Evolutionary conservation across 2,329 filamentous ascomycete species (phyloP).

Genomic region (Ceratocystis cubensis): DNA sequence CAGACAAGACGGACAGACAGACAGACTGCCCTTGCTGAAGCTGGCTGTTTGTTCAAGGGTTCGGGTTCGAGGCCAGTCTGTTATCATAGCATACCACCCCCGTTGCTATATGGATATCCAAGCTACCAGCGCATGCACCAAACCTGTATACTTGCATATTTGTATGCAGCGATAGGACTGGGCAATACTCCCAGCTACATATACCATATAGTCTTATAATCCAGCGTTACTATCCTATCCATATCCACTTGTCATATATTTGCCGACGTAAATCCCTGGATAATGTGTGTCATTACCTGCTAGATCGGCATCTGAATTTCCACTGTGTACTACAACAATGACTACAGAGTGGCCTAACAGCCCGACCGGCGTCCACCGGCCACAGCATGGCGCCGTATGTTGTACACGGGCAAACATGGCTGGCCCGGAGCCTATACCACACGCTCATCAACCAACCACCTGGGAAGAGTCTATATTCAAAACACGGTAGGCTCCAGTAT

Average conservation of each 20-base stretch:
- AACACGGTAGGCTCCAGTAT: too few relatives aligned
- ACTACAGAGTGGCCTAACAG: background rate
- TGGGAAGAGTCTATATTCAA: too few relatives aligned
- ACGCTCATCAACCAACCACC: background rate
- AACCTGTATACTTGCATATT: background rate
- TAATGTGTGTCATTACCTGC: constrained; percentile 3
- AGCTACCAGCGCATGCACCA: background rate
- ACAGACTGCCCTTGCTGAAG: background rate
- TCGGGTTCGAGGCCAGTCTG: background rate
- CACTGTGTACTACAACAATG: constrained; percentile 1
- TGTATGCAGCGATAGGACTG: background rate
- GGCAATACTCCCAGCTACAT: too few relatives aligned
- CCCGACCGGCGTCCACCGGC: background rate
- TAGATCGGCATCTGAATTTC: constrained; percentile 1
- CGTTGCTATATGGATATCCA: background rate
- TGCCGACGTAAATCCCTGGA: background rate
- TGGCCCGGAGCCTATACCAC: too few relatives aligned
- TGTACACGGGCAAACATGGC: too few relatives aligned
- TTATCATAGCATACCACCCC: background rate
- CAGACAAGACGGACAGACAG: background rate
- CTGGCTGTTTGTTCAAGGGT: background rate
- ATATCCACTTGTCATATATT: constrained; percentile 6
- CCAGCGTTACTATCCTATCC: background rate
- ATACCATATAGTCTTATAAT: background rate
- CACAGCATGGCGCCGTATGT: too few relatives aligned